Percentiles rank a stretch among this genome's conserved stretches.
Evolutionary conservation across 192 early-diverging fungal genomes (phyloP).

Genomic region (Umbelopsis isabellina): DNA sequence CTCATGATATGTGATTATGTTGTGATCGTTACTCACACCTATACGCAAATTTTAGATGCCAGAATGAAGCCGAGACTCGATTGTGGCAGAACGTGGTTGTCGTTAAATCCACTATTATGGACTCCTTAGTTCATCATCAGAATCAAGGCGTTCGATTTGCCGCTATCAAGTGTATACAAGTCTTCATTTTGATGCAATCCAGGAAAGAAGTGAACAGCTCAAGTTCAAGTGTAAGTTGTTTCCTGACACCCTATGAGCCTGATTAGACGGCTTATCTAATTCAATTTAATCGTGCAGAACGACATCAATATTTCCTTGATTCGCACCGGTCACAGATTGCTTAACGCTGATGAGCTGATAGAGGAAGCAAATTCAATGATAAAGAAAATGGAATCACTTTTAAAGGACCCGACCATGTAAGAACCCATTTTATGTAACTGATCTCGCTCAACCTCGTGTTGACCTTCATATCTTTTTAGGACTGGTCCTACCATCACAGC

Average conservation of each 20-base stretch:
- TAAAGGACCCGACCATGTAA: not conserved
- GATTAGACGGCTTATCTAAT: not conserved
- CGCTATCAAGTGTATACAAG: slow-evolving; percentile 43
- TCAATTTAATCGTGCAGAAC: slow-evolving; percentile 14
- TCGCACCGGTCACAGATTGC: slow-evolving; percentile 39
- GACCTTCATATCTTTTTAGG: slow-evolving; percentile 10
- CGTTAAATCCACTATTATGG: slow-evolving; percentile 30
- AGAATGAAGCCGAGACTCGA: slow-evolving; percentile 39
- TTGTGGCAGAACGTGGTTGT: slow-evolving; percentile 31
- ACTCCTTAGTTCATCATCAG: slow-evolving; percentile 24
- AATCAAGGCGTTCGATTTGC: slow-evolving; percentile 39
- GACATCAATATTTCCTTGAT: slow-evolving; percentile 39
- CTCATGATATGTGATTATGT: not conserved
- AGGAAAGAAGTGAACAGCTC: slow-evolving; percentile 22
- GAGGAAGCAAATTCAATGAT: slow-evolving; percentile 36
- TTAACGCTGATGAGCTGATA: slow-evolving; percentile 30
- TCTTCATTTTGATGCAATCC: slow-evolving; percentile 38
- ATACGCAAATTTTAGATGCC: slow-evolving; percentile 25
- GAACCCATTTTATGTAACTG: not conserved
- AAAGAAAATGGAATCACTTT: slow-evolving; percentile 5
- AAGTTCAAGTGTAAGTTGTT: slow-evolving; percentile 1
- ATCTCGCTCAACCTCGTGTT: not conserved
- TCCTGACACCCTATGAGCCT: not conserved
- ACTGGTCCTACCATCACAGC: slow-evolving; percentile 41
- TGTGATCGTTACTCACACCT: not conserved